Conservation (phyloP, 139 green algal species). For the Micromonas commoda region DNA sequence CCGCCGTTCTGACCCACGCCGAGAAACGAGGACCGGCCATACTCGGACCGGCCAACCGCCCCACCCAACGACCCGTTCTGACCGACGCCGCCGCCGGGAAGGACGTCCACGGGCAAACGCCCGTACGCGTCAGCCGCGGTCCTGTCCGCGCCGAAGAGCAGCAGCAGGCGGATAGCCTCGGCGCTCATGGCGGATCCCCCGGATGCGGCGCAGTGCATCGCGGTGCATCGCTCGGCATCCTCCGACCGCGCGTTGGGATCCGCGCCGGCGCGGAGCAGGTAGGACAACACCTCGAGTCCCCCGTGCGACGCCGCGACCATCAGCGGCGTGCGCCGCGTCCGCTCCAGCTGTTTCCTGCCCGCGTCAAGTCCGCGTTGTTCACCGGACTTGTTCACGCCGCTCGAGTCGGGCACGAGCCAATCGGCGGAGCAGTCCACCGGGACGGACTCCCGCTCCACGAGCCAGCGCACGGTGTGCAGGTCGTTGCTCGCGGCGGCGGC, state of each 20-base stretch:
- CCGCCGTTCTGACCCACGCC: no score
- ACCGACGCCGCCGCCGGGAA: background rate
- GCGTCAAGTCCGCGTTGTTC: no score
- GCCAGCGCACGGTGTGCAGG: background rate
- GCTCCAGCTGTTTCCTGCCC: background rate
- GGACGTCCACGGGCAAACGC: slow-evolving; percentile 29
- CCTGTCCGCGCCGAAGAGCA: slow-evolving; percentile 34
- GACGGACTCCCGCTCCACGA: slow-evolving; percentile 12
- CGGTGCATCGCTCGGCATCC: slow-evolving; percentile 28
- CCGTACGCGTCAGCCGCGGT: slow-evolving; percentile 29
- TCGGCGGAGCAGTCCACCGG: slow-evolving; percentile 6
- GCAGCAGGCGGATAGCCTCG: slow-evolving; percentile 34
- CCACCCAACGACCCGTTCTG: no score
- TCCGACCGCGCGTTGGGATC: slow-evolving; percentile 6
- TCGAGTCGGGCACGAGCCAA: background rate
- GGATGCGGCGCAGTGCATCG: slow-evolving; percentile 39
- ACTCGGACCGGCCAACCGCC: no score
- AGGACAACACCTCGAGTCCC: slow-evolving; percentile 2
- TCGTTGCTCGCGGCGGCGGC: slow-evolving; percentile 20
- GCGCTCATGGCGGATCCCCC: slow-evolving; percentile 26
- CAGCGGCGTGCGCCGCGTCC: slow-evolving; percentile 17
- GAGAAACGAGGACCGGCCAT: no score
- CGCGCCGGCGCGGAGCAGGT: background rate
- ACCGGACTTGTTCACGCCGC: no score
- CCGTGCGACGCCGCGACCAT: slow-evolving; percentile 24